Evolutionary conservation across 495 filamentous ascomycete genomes (phyloP).

Genomic region (Hypoxylon fuscum): DNA sequence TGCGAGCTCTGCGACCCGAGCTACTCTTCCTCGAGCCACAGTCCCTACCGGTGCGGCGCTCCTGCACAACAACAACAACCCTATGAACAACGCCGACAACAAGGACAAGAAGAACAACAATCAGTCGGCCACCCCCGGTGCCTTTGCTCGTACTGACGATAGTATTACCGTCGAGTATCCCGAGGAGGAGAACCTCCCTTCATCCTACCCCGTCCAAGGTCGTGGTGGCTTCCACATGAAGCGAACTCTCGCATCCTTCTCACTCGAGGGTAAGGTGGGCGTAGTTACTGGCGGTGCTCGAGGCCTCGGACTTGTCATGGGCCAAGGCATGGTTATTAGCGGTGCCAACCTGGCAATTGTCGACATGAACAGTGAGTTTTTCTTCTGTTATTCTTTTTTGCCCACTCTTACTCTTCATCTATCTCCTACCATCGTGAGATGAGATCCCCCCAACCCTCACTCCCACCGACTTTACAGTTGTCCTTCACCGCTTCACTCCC

Average conservation of each 20-base stretch:
- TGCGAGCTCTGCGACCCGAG: conserved; percentile 20
- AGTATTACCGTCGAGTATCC: conserved; percentile 80
- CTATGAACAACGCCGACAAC: conserved; percentile 38
- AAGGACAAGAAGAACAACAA: conserved; percentile 38
- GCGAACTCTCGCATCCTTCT: conserved; percentile 67
- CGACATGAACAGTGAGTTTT: conserved; percentile 83
- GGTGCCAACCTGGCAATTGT: conserved; percentile 92
- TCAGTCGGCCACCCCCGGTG: conserved; percentile 47
- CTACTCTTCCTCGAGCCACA: conserved; percentile 29
- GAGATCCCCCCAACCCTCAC: neutral
- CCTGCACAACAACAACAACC: conserved; percentile 42
- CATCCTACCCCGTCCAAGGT: conserved; percentile 71
- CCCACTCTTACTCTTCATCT: neutral
- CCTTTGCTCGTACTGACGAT: conserved; percentile 81
- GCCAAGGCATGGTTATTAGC: conserved; percentile 83
- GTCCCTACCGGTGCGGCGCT: conserved; percentile 28
- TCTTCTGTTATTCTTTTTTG: conserved; percentile 6
- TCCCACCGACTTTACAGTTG: neutral
- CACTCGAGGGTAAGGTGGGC: conserved; percentile 77
- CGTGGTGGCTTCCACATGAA: conserved; percentile 67
- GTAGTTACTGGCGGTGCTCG: conserved; percentile 88
- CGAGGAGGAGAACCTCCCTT: conserved; percentile 71
- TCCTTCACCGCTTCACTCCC: neutral
- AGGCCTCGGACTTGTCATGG: conserved; percentile 90
- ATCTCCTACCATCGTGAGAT: neutral